Conservation (phyloP, 2,329 filamentous ascomycete species). For the Aspergillus sp. region DNA sequence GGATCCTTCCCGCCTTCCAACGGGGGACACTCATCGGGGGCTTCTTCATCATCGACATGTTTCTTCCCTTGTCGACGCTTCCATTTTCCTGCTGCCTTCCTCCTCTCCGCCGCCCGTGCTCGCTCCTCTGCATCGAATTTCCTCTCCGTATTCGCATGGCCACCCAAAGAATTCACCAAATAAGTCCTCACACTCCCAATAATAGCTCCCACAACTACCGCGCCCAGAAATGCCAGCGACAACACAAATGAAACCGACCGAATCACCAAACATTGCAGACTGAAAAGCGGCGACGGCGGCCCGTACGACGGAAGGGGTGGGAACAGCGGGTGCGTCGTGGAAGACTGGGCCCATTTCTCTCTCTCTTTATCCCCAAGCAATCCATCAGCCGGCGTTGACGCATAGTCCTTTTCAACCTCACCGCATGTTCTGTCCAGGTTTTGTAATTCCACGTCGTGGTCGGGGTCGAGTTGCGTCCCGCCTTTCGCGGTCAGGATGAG, state of each 20-base stretch:
- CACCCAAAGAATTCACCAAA: slow-evolving; percentile 49
- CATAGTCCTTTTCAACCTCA: neutral
- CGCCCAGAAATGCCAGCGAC: slow-evolving; percentile 69
- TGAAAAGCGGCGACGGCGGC: slow-evolving; percentile 61
- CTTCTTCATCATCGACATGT: slow-evolving; percentile 36
- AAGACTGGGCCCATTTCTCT: neutral
- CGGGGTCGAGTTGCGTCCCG: too few relatives aligned
- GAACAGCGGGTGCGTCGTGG: slow-evolving; percentile 52
- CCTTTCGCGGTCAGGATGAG: too few relatives aligned
- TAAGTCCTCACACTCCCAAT: slow-evolving; percentile 60
- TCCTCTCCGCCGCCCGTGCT: slow-evolving; percentile 53
- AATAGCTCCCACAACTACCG: slow-evolving; percentile 70
- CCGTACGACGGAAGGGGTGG: slow-evolving; percentile 80
- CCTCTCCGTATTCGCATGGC: slow-evolving; percentile 56
- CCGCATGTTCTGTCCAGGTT: neutral
- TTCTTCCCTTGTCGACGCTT: slow-evolving; percentile 33
- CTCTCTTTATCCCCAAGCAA: slow-evolving; percentile 4
- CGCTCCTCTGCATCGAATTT: slow-evolving; percentile 72
- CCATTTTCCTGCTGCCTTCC: slow-evolving; percentile 61
- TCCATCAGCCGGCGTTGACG: slow-evolving; percentile 3
- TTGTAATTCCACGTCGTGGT: too few relatives aligned
- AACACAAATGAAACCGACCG: slow-evolving; percentile 67
- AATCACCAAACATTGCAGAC: slow-evolving; percentile 63
- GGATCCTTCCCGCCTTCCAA: slow-evolving; percentile 77
- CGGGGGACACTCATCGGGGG: slow-evolving; percentile 57